Base-by-base conservation (phyloP, 768 basidiomycete species). In the Lentinula boryana region DNA sequence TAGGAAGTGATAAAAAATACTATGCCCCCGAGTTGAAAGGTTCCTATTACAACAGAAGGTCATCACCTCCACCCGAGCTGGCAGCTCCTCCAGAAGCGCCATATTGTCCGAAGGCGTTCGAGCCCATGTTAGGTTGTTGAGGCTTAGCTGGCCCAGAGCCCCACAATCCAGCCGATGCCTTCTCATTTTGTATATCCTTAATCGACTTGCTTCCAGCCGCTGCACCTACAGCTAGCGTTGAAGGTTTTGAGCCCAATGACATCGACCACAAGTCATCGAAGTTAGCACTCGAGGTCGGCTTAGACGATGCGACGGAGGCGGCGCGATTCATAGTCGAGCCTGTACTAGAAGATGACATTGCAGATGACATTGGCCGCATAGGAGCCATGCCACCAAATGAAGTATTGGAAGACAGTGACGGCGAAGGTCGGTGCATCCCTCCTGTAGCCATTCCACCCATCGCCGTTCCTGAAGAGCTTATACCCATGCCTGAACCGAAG, bases 241-340 rank as follows among this genome's bases (percentile, higher is more conserved):
- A 69, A 2, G 82, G 69, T 52, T 81, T 80, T 41, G 72, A 61
- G 65, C 32, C 88, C 88, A 40, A 95, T 80, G 88, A 90, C 80
- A 94, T 80, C 21, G 83, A 83, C 91, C 91, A 97, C 64, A 97
- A 71, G 70, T 97, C 95, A 63, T 95, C 95, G 68, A 96, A 97
- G 67, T 85, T 87, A 60, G 81, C 75, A 60, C 71, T 67, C 67
- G 77, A 69, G 16, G 75, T 69, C 15, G 74, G 60, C 35, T 70
- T 64, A 16, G 75, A 62, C 36, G 67, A 65, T 10, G 71, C 41
- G 1, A 69, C 48, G 15, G 67, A 48, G n/a, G 67, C 52, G 3
- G 66, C 56, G 23, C 63, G 60, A 43, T 58, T 55, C 38, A 54
- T 50, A 41, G 43, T 44, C 38, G 61, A 55, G 67, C 56, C 67